Conservation (phyloP, 73 alveolate genomes). For the Stentor coeruleus region DNA sequence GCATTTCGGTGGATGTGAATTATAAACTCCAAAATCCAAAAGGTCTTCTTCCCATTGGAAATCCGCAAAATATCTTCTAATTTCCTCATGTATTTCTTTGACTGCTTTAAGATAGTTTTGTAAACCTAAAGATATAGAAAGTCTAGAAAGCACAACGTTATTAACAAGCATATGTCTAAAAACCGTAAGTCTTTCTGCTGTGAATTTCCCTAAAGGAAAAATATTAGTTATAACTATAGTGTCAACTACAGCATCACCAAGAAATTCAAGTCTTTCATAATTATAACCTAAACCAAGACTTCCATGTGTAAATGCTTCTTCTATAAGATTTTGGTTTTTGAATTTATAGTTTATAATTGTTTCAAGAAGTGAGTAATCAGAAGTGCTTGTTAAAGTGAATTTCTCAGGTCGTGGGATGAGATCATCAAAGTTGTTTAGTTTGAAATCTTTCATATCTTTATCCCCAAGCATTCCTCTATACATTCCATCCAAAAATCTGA, state of each 20-base stretch:
- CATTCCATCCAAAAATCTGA: background rate
- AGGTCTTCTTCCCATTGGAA: constrained; percentile 6
- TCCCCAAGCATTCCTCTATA: background rate
- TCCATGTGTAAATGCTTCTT: constrained; percentile 24
- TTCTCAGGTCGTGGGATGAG: background rate
- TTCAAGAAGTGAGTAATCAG: background rate
- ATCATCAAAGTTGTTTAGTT: background rate
- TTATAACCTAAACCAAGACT: background rate
- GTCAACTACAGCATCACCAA: constrained; percentile 49
- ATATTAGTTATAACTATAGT: constrained; percentile 25
- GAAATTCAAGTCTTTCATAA: constrained; percentile 46
- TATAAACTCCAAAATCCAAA: constrained; percentile 25
- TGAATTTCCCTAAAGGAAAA: background rate
- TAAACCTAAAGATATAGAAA: background rate
- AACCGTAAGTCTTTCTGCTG: constrained; percentile 9
- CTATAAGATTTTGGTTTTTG: background rate
- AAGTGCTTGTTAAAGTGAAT: too few relatives aligned
- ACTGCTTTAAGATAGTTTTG: background rate
- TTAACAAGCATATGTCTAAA: constrained; percentile 35
- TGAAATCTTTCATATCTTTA: background rate
- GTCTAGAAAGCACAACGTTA: background rate
- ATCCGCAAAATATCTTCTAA: background rate
- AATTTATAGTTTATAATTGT: background rate
- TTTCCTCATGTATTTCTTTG: background rate
- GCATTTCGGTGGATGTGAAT: constrained; percentile 23